Conservation (phyloP, 768 basidiomycete genomes). For the Boletus coccyginus region DNA sequence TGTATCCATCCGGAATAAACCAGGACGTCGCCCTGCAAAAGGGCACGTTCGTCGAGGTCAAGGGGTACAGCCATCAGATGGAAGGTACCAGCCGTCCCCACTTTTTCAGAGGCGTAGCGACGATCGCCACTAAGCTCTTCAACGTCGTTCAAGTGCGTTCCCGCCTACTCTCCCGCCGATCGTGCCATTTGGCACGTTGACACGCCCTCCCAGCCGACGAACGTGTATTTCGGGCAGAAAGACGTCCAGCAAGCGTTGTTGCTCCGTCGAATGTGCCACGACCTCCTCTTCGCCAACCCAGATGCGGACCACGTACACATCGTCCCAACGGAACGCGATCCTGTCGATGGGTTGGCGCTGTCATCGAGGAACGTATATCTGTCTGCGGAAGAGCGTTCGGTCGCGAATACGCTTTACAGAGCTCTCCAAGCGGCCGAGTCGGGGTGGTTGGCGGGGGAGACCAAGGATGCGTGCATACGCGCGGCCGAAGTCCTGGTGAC, state of each 20-base stretch:
- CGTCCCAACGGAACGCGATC: conserved; percentile 77
- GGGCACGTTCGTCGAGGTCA: conserved; percentile 91
- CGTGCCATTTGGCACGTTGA: not conserved
- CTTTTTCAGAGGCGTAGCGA: conserved; percentile 95
- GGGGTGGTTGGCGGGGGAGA: conserved; percentile 52
- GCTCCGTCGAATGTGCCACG: conserved; percentile 71
- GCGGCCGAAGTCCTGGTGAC: conserved; percentile 44
- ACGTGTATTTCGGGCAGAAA: conserved; percentile 96
- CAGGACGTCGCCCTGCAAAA: conserved; percentile 72
- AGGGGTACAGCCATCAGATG: conserved; percentile 90
- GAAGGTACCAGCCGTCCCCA: conserved; percentile 84
- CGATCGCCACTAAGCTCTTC: conserved; percentile 93
- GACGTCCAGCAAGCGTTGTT: conserved; percentile 96
- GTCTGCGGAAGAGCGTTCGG: conserved; percentile 52
- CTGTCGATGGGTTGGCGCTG: conserved; percentile 68
- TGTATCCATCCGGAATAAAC: conserved; percentile 91
- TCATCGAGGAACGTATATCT: conserved; percentile 92
- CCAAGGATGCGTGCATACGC: conserved; percentile 48
- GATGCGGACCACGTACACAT: conserved; percentile 74
- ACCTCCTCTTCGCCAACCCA: conserved; percentile 82
- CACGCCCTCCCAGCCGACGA: conserved; percentile 57
- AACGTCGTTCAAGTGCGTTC: conserved; percentile 77
- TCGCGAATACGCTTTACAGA: conserved; percentile 62
- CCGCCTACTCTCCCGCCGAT: not conserved
- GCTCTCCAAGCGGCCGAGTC: conserved; percentile 60